Conservation (phyloP, 2,329 filamentous ascomycete genomes). For the Aureobasidium sp. region DNA sequence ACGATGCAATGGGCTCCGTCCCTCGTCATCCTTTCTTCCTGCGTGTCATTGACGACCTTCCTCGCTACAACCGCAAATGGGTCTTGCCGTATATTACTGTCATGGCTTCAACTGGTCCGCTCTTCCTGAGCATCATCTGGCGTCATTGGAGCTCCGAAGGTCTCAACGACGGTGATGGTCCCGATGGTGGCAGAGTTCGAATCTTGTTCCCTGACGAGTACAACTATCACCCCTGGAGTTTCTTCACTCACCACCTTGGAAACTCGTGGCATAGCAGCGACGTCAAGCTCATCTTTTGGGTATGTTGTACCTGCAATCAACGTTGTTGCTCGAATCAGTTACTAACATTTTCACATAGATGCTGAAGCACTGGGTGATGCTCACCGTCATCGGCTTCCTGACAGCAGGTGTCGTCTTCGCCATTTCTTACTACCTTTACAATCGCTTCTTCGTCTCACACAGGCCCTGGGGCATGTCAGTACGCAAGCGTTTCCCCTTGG, state of each 20-base stretch:
- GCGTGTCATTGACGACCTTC: slow-evolving; percentile 60
- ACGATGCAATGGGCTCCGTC: slow-evolving; percentile 70
- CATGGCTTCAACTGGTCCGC: slow-evolving; percentile 70
- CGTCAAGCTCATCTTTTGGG: slow-evolving; percentile 59
- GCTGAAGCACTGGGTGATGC: slow-evolving; percentile 48
- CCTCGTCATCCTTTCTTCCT: slow-evolving; percentile 70
- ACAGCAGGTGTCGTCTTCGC: slow-evolving; percentile 43
- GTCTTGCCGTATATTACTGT: slow-evolving; percentile 66
- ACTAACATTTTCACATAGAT: slow-evolving; percentile 26
- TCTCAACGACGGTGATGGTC: slow-evolving; percentile 36
- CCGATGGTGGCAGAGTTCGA: slow-evolving; percentile 48
- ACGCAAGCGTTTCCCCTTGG: slow-evolving; percentile 13
- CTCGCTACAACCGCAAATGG: slow-evolving; percentile 63
- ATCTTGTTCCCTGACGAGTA: slow-evolving; percentile 66
- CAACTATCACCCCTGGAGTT: slow-evolving; percentile 61
- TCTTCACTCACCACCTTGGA: slow-evolving; percentile 61
- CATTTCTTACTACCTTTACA: slow-evolving; percentile 46
- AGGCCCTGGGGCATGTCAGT: slow-evolving; percentile 9
- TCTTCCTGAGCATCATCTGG: slow-evolving; percentile 71
- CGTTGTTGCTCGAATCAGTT: not conserved
- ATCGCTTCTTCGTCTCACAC: slow-evolving; percentile 31
- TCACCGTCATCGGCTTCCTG: slow-evolving; percentile 47
- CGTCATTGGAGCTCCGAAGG: slow-evolving; percentile 60
- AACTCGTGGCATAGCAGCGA: slow-evolving; percentile 61
- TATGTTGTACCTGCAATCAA: slow-evolving; percentile 25